phyloP scores from a whole-genome alignment of 2,329 filamentous ascomycete species.

The Trichoderma oligosporum region DNA sequence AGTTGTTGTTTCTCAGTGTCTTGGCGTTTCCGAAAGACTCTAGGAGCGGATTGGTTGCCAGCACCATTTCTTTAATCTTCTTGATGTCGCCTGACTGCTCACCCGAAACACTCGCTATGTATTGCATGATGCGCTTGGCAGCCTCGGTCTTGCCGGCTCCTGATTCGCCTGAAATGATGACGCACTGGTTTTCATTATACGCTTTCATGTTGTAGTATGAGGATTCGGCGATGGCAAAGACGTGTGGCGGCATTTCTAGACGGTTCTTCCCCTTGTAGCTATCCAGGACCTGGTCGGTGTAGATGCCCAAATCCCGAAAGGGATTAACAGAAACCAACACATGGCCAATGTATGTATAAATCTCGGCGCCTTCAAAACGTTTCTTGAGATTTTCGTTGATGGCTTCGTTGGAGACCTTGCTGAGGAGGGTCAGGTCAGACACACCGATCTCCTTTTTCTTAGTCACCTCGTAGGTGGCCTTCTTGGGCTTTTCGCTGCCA shows the following conservation, averaged over 20 bases:
- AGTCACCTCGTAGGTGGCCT: constrained; percentile 89
- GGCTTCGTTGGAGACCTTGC: constrained; percentile 97
- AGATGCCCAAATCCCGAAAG: constrained; percentile 95
- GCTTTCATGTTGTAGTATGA: constrained; percentile 99
- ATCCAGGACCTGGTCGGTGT: constrained; percentile 88
- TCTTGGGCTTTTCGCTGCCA: constrained; percentile 69
- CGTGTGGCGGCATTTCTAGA: constrained; percentile 89
- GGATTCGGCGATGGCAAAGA: constrained; percentile 95
- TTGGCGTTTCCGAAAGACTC: constrained; percentile 99
- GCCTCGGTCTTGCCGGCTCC: constrained; percentile 98
- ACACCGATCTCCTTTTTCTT: constrained; percentile 99
- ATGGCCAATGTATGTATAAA: constrained; percentile 99
- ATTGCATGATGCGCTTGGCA: constrained; percentile 98
- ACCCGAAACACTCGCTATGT: constrained; percentile 95
- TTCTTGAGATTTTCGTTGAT: constrained; percentile 99
- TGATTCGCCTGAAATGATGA: constrained; percentile 98
- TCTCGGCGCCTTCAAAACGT: constrained; percentile 93
- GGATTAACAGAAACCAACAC: constrained; percentile 98
- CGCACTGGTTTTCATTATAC: constrained; percentile 97
- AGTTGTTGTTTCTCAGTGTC: constrained; percentile 97
- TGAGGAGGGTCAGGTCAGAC: constrained; percentile 93
- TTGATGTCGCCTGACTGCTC: constrained; percentile 82
- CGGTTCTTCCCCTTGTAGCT: constrained; percentile 97
- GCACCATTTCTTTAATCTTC: constrained; percentile 98
- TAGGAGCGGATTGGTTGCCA: constrained; percentile 93